Base-by-base conservation (phyloP, 2,329 filamentous ascomycete species). In the Colletotrichum sp. region DNA sequence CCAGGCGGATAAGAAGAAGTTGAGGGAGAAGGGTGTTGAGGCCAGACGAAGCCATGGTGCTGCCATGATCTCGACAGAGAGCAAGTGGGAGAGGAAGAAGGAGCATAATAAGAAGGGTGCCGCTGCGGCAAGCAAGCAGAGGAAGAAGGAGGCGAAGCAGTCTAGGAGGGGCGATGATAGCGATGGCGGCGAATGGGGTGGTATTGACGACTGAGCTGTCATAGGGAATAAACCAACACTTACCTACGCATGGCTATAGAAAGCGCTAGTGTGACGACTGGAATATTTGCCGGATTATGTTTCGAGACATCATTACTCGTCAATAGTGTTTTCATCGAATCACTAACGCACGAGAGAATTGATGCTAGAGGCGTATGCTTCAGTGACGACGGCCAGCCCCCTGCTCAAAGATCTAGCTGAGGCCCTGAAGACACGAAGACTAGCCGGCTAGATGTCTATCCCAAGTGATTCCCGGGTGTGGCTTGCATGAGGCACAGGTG, bases 1-100 rank as follows among this genome's bases (percentile, higher is more conserved):
- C 80, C 99, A 98, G 89, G 92, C 94, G 67, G 94, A 96, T 77
- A 95, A 94, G 87, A 94, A 96, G 88, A 92, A 92, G 82, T 85
- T 99, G 79, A 98, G 95, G 88, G 92, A 92, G 82, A 89, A 93
- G 79, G 97, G 97, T 8, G 94, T 98, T 12, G 94, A 96, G 84
- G 93, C 92, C 5, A 89, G 96, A 59, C 82, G 88, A 64, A 85
- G 80, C 69, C 86, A 85, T 6, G 82, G 74, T 78, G 49, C 79
- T 91, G 89, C 91, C 26, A 92, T 92, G 82, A 99, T 99, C 80
- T 96, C 95, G 78, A 95, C 94, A 1, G 95, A 94, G 90, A 95
- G 94, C 82, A 93, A 94, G 4, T 96, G 92, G 86, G 93, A 95
- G 83, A 88, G 94, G 79, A 88, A 90, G 79, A 88, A 89, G 83